phyloP scores from a whole-genome alignment of 306 rosid species.

The Boehmeria nivea region DNA sequence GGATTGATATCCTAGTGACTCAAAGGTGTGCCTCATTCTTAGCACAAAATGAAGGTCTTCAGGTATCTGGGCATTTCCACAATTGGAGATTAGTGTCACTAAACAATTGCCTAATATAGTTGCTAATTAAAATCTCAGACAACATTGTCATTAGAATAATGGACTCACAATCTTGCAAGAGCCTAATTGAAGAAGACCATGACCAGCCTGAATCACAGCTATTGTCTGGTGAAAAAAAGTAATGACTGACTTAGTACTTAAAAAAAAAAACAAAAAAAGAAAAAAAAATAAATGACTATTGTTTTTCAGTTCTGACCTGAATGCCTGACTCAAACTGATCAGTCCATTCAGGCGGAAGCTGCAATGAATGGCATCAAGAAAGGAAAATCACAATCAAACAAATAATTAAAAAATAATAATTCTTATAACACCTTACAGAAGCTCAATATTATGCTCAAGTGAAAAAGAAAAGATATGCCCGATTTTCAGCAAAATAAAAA shows the following conservation, averaged over 20 bases:
- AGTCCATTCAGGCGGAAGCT: slow-evolving; percentile 99
- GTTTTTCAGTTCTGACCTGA: slow-evolving; percentile 49
- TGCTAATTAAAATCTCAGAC: too few species aligned
- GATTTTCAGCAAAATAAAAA: too few species aligned
- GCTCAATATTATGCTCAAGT: too few species aligned
- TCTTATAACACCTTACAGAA: too few species aligned
- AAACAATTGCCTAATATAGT: not conserved
- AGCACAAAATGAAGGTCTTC: slow-evolving; percentile 98
- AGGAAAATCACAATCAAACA: not conserved
- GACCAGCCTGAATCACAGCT: slow-evolving; percentile 99
- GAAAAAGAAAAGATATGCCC: too few species aligned
- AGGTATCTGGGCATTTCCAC: slow-evolving; percentile 53
- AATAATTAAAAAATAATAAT: not conserved
- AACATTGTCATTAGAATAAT: not conserved
- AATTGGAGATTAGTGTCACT: not conserved
- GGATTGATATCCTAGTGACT: slow-evolving; percentile 90
- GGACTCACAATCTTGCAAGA: slow-evolving; percentile 95
- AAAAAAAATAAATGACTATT: too few species aligned
- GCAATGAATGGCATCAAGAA: slow-evolving; percentile 54
- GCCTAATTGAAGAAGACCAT: slow-evolving; percentile 97
- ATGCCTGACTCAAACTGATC: slow-evolving; percentile 98
- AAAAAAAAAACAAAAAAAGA: slow-evolving; percentile 8
- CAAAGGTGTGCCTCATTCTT: slow-evolving; percentile 99
- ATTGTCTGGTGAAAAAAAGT: slow-evolving; percentile 53
- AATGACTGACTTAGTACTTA: not conserved